A percentile compares a stretch with the other conserved stretches of the same genome.
These are phyloP conservation scores for Penicillium sp. DNA, from an alignment of 2,329 filamentous ascomycete species.

Conservation along the genomic window DNA sequence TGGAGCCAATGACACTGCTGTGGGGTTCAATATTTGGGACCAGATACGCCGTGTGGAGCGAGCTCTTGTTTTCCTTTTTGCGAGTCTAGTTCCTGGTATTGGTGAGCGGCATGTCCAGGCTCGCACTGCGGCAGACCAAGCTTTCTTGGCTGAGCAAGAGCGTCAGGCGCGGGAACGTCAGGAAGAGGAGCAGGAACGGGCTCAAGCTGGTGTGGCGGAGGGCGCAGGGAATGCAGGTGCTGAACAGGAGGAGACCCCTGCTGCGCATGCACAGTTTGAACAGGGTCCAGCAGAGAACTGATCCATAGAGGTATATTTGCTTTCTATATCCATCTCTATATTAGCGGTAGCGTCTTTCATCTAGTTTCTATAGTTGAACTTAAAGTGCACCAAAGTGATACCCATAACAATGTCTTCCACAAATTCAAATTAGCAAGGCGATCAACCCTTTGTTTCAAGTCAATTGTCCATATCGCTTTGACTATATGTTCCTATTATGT, in stretches of 20 bases:
- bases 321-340: background rate
- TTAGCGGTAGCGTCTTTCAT: background rate
- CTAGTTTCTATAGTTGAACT: background rate
- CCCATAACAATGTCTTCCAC: background rate
- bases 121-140: slow-evolving; percentile 44
- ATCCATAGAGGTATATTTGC: background rate
- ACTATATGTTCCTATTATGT: background rate
- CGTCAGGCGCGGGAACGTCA: slow-evolving; percentile 1
- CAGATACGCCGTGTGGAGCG: slow-evolving; percentile 45
- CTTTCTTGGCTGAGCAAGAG: slow-evolving; percentile 16
- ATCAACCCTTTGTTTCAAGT: background rate
- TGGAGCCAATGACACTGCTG: background rate
- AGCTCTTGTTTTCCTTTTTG: slow-evolving; percentile 53
- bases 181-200: background rate
- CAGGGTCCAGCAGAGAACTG: background rate
- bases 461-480: background rate
- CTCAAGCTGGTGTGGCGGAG: background rate
- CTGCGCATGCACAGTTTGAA: background rate
- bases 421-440: background rate
- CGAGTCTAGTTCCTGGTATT: slow-evolving; percentile 54
- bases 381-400: background rate
- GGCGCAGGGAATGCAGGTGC: background rate
- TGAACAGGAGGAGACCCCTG: background rate
- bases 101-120: slow-evolving; percentile 54
- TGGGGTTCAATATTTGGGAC: slow-evolving; percentile 13